Evolutionary conservation across 768 basidiomycete species (phyloP), one percentile per base, ranked within the genome.

Genomic region (Phallus indusiatus): DNA sequence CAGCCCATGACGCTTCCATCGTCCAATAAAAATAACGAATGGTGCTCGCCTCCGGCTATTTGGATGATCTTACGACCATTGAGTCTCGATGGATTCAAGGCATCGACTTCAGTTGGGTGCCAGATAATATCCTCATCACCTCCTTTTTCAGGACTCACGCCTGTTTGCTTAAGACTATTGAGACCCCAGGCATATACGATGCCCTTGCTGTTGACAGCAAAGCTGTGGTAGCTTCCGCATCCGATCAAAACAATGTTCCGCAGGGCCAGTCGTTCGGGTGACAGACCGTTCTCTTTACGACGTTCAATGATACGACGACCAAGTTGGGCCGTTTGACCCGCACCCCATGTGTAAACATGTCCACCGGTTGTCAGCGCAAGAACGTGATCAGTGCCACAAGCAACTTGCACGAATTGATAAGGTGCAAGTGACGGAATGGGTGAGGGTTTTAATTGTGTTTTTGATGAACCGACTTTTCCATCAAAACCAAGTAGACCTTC

Each of bases 11-110:
- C 89, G 61, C 84, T 82, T 51, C 95, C 95, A 34, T 81, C 78
- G 42, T 81, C 78, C 11, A 94, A 88, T 64, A 93, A 76, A 78
- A 99, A 98, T 51, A 98, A 69, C 0, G 93, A 84, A 68, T 99
- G 94, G 64, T 96, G 89, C 59, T 88, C 85, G 49, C 95, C 93
- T 17, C 87, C 91, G 20, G 67, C 77, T 63, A 97, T 90, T 68
- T 90, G 81, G 20, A 84, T 73, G 52, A 92, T 81, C 1, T 73
- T 73, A 54, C 81, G 84, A 53, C 80, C 84, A 2, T 69, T 76
- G 7, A 90, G 80, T 47, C 80, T 79, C 46, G 75, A 72, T 64
- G 80, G 82, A 73, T 81, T 80, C 9, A 93, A 78, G 6, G 79
- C 74, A 52, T 76, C 70, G n/a, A 93, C 82, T 56, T 78, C 81